phyloP scores from a whole-genome alignment of 441 rosid genomes.

The Gossypium aridum region DNA sequence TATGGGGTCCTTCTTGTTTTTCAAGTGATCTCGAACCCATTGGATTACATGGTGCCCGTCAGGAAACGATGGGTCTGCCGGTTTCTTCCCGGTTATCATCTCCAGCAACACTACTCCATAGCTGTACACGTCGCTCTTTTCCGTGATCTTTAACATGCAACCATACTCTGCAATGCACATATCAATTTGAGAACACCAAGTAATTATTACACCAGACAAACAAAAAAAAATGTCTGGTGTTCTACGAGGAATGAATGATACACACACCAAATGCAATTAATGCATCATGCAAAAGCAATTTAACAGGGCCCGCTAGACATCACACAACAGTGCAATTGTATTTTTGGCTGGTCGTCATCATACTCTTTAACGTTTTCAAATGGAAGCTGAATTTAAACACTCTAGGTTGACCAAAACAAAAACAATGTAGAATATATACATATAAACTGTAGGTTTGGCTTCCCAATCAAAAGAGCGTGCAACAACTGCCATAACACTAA shows the following conservation, averaged over 20 bases:
- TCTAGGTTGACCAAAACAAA: too few species aligned
- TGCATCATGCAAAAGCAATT: neutral
- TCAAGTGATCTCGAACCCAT: constrained; percentile 63
- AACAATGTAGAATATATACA: neutral
- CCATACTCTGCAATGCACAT: constrained; percentile 59
- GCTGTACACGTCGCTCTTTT: constrained; percentile 64
- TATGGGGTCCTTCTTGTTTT: constrained; percentile 51
- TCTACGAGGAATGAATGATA: neutral
- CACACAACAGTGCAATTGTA: neutral
- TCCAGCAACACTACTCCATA: constrained; percentile 64
- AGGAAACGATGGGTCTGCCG: constrained; percentile 56
- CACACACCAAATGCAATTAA: neutral
- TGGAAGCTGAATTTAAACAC: neutral
- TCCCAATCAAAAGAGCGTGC: neutral
- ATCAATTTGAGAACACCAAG: neutral
- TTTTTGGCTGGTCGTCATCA: neutral
- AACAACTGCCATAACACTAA: neutral
- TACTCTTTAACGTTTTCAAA: neutral
- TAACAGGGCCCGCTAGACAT: neutral
- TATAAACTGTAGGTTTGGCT: neutral
- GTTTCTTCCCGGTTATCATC: constrained; percentile 55
- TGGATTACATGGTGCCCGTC: constrained; percentile 61
- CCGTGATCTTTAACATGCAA: constrained; percentile 46
- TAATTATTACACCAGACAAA: neutral
- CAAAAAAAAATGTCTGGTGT: neutral